A percentile compares a stretch with the other conserved stretches of the same genome.
Evolutionary conservation across 2,329 filamentous ascomycete species (phyloP).

Genomic region (Colletotrichum paranaense): DNA sequence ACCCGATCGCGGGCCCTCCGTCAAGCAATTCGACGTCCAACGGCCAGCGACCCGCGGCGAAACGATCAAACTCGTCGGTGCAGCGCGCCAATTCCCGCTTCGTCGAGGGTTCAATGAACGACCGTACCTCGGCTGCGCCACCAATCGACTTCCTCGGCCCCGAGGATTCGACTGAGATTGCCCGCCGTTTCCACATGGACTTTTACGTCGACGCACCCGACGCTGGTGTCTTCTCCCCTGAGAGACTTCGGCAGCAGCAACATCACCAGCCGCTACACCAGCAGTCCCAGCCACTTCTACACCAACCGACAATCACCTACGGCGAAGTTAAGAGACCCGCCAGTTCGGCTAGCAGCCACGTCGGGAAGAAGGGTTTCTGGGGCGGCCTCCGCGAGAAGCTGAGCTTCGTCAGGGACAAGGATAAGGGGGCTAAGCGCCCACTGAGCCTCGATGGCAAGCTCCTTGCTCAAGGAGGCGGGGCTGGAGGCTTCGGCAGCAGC

Average conservation of each 20-base stretch:
- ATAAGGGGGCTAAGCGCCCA: constrained; percentile 36
- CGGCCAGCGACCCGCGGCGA: constrained; percentile 23
- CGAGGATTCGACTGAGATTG: constrained; percentile 43
- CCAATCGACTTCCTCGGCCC: constrained; percentile 73
- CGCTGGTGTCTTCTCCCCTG: constrained; percentile 32
- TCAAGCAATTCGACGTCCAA: background rate
- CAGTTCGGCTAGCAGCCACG: constrained; percentile 33
- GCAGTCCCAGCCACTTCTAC: constrained; percentile 19
- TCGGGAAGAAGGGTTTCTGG: constrained; percentile 44
- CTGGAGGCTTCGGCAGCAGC: constrained; percentile 9
- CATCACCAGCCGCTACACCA: constrained; percentile 22
- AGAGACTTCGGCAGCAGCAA: constrained; percentile 29
- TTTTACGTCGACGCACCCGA: constrained; percentile 37
- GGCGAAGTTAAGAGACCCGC: constrained; percentile 32
- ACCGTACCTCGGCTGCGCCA: constrained; percentile 78
- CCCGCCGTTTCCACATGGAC: constrained; percentile 39
- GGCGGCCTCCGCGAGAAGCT: constrained; percentile 42
- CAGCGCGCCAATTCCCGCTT: constrained; percentile 56
- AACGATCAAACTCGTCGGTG: constrained; percentile 27
- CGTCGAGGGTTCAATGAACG: constrained; percentile 88
- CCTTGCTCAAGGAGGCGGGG: constrained; percentile 21
- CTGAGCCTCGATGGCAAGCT: constrained; percentile 37
- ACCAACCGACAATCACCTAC: constrained; percentile 29
- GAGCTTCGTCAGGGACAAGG: constrained; percentile 38
- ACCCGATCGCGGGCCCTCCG: constrained; percentile 25